Evolutionary conservation across 352 stramenopile genomes (phyloP).

Genomic region (Phytophthora pluvialis): DNA sequence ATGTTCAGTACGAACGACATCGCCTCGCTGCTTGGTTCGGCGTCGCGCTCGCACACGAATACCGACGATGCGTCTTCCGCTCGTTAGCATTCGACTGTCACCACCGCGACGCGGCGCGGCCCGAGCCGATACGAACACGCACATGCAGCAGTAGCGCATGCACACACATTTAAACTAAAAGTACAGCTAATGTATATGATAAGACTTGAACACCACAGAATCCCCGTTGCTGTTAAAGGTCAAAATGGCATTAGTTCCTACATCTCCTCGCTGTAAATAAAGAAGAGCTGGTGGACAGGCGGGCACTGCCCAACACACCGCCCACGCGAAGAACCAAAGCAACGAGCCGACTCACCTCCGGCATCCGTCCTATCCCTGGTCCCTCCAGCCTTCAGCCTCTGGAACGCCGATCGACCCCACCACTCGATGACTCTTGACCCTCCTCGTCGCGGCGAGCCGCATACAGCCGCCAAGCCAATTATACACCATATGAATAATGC

Average conservation of each 20-base stretch:
- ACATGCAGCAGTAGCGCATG: constrained; percentile 1
- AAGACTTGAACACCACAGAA: constrained; percentile 29
- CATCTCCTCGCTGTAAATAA: constrained; percentile 43
- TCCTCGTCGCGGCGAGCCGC: constrained; percentile 7
- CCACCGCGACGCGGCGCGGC: too few relatives aligned
- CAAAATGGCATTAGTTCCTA: constrained; percentile 46
- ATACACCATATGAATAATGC: constrained; percentile 49
- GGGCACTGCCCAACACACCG: constrained; percentile 4
- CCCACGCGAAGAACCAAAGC: constrained; percentile 37
- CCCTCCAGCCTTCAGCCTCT: constrained; percentile 29
- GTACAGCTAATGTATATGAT: constrained; percentile 29
- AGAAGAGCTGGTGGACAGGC: constrained; percentile 23
- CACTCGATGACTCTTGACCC: constrained; percentile 38
- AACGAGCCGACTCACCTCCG: constrained; percentile 17
- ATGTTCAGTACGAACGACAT: too few relatives aligned
- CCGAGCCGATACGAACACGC: background rate
- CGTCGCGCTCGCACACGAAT: background rate
- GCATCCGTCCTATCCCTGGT: constrained; percentile 6
- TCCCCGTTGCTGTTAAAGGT: constrained; percentile 24
- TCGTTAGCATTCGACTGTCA: background rate
- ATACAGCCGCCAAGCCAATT: constrained; percentile 35
- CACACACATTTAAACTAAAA: constrained; percentile 6
- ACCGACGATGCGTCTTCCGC: background rate
- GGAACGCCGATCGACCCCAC: constrained; percentile 26
- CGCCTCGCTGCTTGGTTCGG: too few relatives aligned